A percentile compares a stretch with the other conserved stretches of the same genome.
phyloP scores from a whole-genome alignment of 2,329 filamentous ascomycete species.

The Pseudogymnoascus sp. region DNA sequence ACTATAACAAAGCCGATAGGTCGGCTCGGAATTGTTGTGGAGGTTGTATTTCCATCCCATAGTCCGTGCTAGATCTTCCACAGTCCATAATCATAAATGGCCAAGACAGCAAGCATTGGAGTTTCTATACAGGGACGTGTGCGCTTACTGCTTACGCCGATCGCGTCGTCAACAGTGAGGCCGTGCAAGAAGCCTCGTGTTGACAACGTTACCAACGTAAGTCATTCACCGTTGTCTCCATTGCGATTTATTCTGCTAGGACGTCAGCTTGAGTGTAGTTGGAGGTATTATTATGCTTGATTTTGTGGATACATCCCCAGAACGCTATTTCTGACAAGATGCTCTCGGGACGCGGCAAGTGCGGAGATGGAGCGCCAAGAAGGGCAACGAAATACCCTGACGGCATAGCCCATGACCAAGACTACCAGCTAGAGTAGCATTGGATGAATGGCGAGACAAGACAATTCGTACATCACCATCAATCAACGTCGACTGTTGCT shows the following conservation, averaged over 20 bases:
- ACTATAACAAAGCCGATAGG: background rate
- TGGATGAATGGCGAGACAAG: background rate
- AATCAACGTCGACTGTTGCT: background rate
- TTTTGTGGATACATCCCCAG: background rate
- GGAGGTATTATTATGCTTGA: background rate
- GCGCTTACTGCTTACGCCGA: constrained; percentile 3
- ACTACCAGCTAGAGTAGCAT: background rate
- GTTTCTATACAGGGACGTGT: background rate
- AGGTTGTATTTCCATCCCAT: background rate
- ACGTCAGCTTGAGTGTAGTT: background rate
- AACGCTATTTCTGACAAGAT: background rate
- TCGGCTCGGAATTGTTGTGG: background rate
- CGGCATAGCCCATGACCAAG: background rate
- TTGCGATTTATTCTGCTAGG: background rate
- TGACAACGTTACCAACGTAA: background rate
- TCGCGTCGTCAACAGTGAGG: background rate
- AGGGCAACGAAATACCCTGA: background rate
- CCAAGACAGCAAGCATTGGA: background rate
- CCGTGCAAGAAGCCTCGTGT: background rate
- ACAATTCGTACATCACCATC: background rate
- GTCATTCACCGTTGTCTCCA: background rate
- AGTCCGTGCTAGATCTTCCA: background rate
- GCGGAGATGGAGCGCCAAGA: background rate
- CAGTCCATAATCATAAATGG: background rate
- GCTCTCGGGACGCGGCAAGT: background rate